A percentile compares a stretch with the other conserved stretches of the same genome.
These are phyloP conservation scores for Aegilops sharonensis DNA, from an alignment of 176 grass and related monocot genomes.

Conservation along the genomic window DNA sequence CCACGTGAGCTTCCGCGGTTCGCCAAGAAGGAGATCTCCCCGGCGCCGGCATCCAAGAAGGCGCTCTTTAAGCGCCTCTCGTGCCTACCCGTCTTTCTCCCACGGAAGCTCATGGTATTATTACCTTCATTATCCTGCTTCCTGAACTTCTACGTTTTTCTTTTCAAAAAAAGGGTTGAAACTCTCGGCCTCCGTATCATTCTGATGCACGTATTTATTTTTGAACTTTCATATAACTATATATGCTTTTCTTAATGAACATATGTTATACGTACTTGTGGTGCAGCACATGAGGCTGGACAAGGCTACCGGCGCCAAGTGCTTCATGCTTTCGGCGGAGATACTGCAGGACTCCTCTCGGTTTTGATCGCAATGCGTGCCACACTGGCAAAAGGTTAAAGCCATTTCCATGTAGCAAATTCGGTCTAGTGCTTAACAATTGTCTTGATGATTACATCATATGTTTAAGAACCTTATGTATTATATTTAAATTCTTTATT, in stretches of 20 bases:
- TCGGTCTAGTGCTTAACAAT: too few relatives aligned
- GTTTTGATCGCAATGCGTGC: background rate
- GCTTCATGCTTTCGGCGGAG: slow-evolving; percentile 54
- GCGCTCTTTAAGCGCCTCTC: slow-evolving; percentile 44
- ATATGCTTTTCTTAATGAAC: too few relatives aligned
- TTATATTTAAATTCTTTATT: background rate
- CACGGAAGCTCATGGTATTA: slow-evolving; percentile 35
- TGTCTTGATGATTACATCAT: too few relatives aligned
- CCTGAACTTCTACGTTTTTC: too few relatives aligned
- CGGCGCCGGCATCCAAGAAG: slow-evolving; percentile 27
- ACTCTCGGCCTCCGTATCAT: too few relatives aligned
- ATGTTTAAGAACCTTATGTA: too few relatives aligned
- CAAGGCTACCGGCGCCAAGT: slow-evolving; percentile 48
- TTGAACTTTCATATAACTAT: too few relatives aligned
- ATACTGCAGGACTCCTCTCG: slow-evolving; percentile 12
- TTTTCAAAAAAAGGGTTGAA: too few relatives aligned
- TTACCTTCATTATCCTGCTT: background rate
- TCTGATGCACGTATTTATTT: too few relatives aligned
- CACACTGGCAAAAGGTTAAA: slow-evolving; percentile 21
- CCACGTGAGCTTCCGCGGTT: slow-evolving; percentile 27
- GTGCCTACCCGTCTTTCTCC: slow-evolving; percentile 37
- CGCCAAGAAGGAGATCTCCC: slow-evolving; percentile 22
- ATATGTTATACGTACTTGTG: too few relatives aligned
- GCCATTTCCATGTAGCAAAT: too few relatives aligned
- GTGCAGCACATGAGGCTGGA: slow-evolving; percentile 52